Conservation (phyloP, 441 rosid species). For the Raphanus hybrid region DNA sequence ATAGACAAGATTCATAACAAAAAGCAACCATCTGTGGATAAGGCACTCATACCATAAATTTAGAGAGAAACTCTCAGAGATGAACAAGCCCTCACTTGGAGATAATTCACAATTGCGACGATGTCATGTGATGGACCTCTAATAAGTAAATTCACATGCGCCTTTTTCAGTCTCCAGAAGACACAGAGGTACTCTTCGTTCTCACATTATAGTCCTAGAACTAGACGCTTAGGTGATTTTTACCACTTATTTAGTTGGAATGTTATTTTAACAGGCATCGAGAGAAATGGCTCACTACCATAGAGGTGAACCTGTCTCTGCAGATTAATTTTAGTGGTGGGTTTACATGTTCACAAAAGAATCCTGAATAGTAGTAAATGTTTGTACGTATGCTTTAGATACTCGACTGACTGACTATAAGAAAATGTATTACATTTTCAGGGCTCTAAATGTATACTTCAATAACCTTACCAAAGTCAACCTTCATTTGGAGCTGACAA, state of each 20-base stretch:
- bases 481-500: slow-evolving; percentile 39
- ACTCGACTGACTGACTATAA: neutral
- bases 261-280: too few species aligned
- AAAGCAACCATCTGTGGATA: neutral
- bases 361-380: slow-evolving; percentile 33
- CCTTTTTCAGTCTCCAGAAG: neutral
- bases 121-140: too few species aligned
- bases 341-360: slow-evolving; percentile 63
- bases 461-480: slow-evolving; percentile 69
- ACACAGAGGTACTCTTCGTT: neutral
- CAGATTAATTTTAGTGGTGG: slow-evolving; percentile 52
- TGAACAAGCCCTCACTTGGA: neutral
- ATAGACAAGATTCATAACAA: neutral
- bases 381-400: neutral
- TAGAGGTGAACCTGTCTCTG: slow-evolving; percentile 48
- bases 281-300: too few species aligned
- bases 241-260: too few species aligned
- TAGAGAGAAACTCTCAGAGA: neutral
- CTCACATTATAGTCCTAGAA: neutral
- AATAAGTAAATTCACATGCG: neutral
- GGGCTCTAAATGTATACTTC: slow-evolving; percentile 91
- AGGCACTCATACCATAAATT: neutral
- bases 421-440: slow-evolving; percentile 40
- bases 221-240: too few species aligned
- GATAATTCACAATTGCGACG: neutral